phyloP scores from a whole-genome alignment of 2,329 filamentous ascomycete species.

The Aureobasidium sp. region DNA sequence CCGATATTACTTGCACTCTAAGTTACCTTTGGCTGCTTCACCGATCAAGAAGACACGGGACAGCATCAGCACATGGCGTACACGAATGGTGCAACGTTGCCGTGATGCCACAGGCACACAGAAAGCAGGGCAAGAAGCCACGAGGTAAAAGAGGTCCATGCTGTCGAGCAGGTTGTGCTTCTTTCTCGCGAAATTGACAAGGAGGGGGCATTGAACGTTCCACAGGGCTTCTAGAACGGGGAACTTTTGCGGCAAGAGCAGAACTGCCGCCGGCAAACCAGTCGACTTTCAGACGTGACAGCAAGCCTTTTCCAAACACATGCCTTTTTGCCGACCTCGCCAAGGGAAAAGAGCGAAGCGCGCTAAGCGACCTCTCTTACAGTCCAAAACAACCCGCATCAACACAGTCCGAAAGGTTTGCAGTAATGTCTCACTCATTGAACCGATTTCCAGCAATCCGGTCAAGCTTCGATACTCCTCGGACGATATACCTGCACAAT shows the following conservation, averaged over 20 bases:
- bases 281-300: background rate
- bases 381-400: background rate
- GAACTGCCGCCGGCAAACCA: background rate
- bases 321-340: background rate
- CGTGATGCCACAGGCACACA: background rate
- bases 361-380: slow-evolving; percentile 1
- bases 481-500: background rate
- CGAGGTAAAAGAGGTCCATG: background rate
- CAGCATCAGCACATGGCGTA: background rate
- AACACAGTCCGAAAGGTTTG: background rate
- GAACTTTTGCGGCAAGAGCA: background rate
- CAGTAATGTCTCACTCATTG: background rate
- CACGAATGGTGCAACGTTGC: background rate
- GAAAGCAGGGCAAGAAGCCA: background rate
- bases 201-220: background rate
- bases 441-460: background rate
- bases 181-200: background rate
- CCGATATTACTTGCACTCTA: background rate
- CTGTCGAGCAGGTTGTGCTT: background rate
- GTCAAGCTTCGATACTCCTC: background rate
- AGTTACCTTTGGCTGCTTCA: background rate
- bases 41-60: background rate
- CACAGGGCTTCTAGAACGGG: slow-evolving; percentile 5
- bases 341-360: background rate
- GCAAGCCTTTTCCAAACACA: background rate